Evolutionary conservation across 1,139 yeast species (phyloP).

Genomic region (Protomyces inouyei): DNA sequence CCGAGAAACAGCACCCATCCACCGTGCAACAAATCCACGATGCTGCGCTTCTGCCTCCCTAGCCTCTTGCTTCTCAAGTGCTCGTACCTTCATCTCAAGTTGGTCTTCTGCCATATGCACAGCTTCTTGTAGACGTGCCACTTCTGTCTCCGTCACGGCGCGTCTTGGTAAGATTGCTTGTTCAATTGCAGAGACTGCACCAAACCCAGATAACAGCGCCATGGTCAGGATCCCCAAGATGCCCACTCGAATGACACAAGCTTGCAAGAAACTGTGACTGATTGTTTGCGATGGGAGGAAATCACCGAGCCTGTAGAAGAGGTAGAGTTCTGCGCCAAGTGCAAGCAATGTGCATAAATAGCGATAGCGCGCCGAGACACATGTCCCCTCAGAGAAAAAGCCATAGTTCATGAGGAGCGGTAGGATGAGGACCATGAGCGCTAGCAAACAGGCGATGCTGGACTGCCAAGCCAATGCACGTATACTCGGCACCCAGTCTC

Average conservation of each 20-base stretch:
- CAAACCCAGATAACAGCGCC: conserved; percentile 68
- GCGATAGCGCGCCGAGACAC: conserved; percentile 30
- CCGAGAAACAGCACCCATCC: conserved; percentile 36
- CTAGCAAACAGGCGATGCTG: conserved; percentile 37
- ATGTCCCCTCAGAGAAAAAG: conserved; percentile 33
- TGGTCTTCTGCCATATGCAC: conserved; percentile 41
- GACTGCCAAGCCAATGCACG: conserved; percentile 39
- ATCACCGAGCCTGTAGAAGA: conserved; percentile 38
- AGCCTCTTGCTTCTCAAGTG: conserved; percentile 1
- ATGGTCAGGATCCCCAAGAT: conserved; percentile 67
- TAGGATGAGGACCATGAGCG: conserved; percentile 38
- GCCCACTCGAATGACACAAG: conserved; percentile 54
- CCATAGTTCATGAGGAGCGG: conserved; percentile 40
- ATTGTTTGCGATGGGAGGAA: conserved; percentile 36
- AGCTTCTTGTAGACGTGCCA: conserved; percentile 40
- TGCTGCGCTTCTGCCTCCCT: conserved; percentile 29
- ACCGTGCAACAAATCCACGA: conserved; percentile 30
- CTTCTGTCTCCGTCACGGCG: conserved; percentile 38
- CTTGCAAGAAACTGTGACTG: conserved; percentile 35
- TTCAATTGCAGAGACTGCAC: conserved; percentile 67
- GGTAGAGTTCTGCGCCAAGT: conserved; percentile 37
- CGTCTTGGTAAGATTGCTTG: conserved; percentile 35
- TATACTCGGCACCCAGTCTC: conserved; percentile 14
- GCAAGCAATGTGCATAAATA: conserved; percentile 30
- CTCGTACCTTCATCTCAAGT: conserved; percentile 36